Base-by-base conservation (phyloP, 306 rosid species). In the Senna siamea region DNA sequence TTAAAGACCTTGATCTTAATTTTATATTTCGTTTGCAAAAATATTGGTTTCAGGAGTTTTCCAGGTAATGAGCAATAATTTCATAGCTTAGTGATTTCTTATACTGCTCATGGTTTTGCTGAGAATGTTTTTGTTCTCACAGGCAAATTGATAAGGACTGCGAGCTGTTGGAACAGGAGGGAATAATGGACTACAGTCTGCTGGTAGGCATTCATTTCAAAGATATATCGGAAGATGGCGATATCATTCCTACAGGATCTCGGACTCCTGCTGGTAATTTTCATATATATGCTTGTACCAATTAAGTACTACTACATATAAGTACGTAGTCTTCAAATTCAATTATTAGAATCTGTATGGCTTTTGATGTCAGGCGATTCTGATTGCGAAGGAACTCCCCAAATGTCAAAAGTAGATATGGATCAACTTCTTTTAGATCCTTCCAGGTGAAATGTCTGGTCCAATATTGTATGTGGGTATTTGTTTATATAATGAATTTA, bases 181-280 rank as follows among this genome's bases (percentile, higher is more conserved):
- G 97, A 80, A 87, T 90, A 60, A 93, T 90, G 98, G 98, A 93
- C 84, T 93, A 93, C 54, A 93, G 98, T 76, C 72, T 93, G 63
- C 72, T 93, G 40, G 83, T 93, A 72, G 98, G 98, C 19, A 89
- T 93, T 79, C 92, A 87, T 86, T 93, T 93, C 83, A 84, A 82
- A 82, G 86, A 86, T 59, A 81, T 84, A 63, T 84, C 98, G 10
- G 72, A 82, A 40, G 86, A 88, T 19, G 96, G 98, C 41, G 86
- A 89, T 23, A 48, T 90, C 30, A 76, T 89, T 79, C 86, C 92
- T 73, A 73, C 78, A 2, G 82, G 82, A 72, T 60, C 90, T 57
- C 79, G 0, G 7, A 83, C 85, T 75, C 86, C 88, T 38, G 23
- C 11, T 30, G 90, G 97, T 90, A 73, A 77, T 51, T 76, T 20